A percentile compares a stretch with the other conserved stretches of the same genome.
Evolutionary conservation across 345 rosid genomes (phyloP).

Genomic region (Mallotus nudiflorus): DNA sequence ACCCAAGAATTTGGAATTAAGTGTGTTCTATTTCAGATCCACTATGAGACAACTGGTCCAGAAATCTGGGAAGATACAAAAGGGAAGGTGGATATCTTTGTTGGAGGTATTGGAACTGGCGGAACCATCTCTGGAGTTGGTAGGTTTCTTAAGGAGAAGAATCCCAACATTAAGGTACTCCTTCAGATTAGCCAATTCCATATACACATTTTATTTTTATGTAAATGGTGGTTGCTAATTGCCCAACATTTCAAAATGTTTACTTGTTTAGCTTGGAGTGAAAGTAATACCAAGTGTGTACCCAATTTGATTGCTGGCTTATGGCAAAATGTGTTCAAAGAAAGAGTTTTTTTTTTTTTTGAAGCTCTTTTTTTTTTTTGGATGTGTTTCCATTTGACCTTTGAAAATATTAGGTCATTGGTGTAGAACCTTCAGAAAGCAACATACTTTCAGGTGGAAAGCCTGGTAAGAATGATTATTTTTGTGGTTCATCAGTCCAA

Average conservation of each 20-base stretch:
- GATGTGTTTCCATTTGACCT: neutral
- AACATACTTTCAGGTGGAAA: slow-evolving; percentile 35
- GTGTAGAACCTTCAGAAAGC: slow-evolving; percentile 36
- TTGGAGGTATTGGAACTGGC: slow-evolving; percentile 35
- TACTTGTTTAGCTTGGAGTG: slow-evolving; percentile 7
- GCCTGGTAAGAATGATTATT: slow-evolving; percentile 27
- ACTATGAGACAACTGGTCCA: slow-evolving; percentile 38
- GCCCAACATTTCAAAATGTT: slow-evolving; percentile 1
- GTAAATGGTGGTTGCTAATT: neutral
- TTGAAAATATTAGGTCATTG: slow-evolving; percentile 31
- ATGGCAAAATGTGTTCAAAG: slow-evolving; percentile 1
- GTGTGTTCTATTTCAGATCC: slow-evolving; percentile 22
- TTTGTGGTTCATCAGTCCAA: neutral
- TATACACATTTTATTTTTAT: neutral
- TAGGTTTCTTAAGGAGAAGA: slow-evolving; percentile 33
- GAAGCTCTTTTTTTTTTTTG: neutral
- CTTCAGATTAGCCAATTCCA: neutral
- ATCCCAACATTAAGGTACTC: slow-evolving; percentile 37
- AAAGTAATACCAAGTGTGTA: slow-evolving; percentile 9
- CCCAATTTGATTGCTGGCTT: neutral
- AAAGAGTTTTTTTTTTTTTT: slow-evolving; percentile 2
- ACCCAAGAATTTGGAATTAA: neutral
- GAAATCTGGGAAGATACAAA: slow-evolving; percentile 41
- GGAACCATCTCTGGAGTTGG: slow-evolving; percentile 38
- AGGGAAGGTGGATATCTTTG: slow-evolving; percentile 36